Conservation (phyloP, 192 early-diverging fungal genomes). For the Bifiguratus adelaidae region DNA sequence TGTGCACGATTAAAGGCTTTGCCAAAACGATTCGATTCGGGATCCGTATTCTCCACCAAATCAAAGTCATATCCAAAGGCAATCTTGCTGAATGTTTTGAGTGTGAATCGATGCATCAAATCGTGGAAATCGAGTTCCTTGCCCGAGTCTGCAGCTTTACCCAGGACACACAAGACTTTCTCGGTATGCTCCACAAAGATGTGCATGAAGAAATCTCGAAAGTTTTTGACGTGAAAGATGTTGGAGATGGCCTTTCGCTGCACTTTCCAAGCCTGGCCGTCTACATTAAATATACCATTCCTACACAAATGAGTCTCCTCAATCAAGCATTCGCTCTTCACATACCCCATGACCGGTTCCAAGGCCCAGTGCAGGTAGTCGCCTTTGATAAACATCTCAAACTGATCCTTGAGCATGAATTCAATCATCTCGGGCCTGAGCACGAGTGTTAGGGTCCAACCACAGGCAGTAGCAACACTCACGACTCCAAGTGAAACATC, state of each 20-base stretch:
- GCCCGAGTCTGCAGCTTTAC: slow-evolving; percentile 7
- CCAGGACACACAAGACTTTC: neutral
- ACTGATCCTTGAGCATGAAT: neutral
- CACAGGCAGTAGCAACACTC: too few species aligned
- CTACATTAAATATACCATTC: slow-evolving; percentile 2
- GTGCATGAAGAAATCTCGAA: slow-evolving; percentile 12
- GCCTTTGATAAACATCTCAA: neutral
- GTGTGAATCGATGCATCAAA: slow-evolving; percentile 31
- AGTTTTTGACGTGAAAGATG: slow-evolving; percentile 30
- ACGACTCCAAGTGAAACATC: too few species aligned
- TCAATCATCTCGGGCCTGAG: neutral
- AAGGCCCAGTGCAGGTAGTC: neutral
- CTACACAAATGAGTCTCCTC: neutral
- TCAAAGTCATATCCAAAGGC: neutral
- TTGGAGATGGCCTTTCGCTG: slow-evolving; percentile 25
- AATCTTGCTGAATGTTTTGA: slow-evolving; percentile 22
- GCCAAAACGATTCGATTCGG: neutral
- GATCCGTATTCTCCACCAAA: neutral
- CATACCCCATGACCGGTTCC: neutral
- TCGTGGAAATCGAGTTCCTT: slow-evolving; percentile 30
- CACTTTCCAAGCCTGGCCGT: slow-evolving; percentile 19
- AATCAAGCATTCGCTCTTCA: neutral
- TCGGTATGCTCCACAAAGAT: neutral
- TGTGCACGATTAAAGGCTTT: neutral
- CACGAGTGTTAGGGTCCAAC: too few species aligned